Base-by-base conservation (phyloP, 2,329 filamentous ascomycete species). In the Simplicillium aogashimaense region DNA sequence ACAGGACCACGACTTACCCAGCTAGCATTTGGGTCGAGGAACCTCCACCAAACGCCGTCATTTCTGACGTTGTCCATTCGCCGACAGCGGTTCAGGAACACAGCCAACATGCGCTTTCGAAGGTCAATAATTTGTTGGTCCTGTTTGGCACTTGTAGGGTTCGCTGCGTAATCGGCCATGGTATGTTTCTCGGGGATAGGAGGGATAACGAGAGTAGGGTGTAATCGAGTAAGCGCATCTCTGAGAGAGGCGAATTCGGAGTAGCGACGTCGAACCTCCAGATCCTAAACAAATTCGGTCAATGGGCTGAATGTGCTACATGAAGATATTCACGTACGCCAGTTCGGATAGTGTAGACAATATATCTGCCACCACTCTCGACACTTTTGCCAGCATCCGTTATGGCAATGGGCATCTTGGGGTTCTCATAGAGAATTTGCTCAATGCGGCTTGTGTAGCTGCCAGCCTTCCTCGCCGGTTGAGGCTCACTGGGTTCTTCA, bases 151-250 rank as follows among this genome's bases (percentile, higher is more conserved):
- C 90, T 95, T 30, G 92, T 98, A 2, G 94, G 92, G 53, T 95
- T 97, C 20, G 94, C 89, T 13, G 92, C 92, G 57, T 98, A 98
- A 60, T 98, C 92, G 45, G 90, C 90, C 83, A 98, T 94, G 35
- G 88, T 92, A 61, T 98, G 92, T 63, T 98, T 98, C 65, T 98
- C 94, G 16, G 92, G 92, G 53, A 98, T 98, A 3, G 92, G 92
- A 7, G 92, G 94, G 39, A 98, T 85, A 53, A 98, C 85, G 33
- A 98, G 74, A 0, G 92, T 98, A 7, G 94, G 92, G 57, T 98
- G 94, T 46, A 98, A 74, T 51, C 85, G 84, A 36, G 89, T 88
- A 20, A 98, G 74, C 3, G 90, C 90, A 53, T 88, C 82, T 53
- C 92, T 78, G 42, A 98, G 68, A 13, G 90, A 95, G 29, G 86